Conservation (phyloP, 495 filamentous ascomycete genomes). For the Neurospora sp. region DNA sequence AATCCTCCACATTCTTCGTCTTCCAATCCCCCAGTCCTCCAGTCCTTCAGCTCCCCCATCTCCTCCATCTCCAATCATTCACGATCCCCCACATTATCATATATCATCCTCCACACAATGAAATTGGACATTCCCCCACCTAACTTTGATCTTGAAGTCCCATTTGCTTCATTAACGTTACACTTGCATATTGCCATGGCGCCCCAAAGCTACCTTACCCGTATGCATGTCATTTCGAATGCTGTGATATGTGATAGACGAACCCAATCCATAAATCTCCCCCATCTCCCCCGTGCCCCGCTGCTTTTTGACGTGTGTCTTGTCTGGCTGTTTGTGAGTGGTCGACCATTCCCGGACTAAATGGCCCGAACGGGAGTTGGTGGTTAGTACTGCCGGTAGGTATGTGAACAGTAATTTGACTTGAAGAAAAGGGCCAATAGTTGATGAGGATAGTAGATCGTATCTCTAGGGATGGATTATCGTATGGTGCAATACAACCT, state of each 20-base stretch:
- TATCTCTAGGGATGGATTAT: not conserved
- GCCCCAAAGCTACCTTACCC: not conserved
- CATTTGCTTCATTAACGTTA: not conserved
- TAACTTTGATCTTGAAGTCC: not conserved
- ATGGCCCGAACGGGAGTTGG: not conserved
- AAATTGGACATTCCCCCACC: not conserved
- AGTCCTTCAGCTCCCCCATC: not conserved
- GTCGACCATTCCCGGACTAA: too few relatives aligned
- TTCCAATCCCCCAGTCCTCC: not conserved
- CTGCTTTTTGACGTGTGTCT: not conserved
- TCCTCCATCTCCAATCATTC: not conserved
- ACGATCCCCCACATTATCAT: not conserved
- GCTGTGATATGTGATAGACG: not conserved
- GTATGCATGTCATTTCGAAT: not conserved
- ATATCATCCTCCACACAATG: not conserved
- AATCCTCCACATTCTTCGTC: too few relatives aligned
- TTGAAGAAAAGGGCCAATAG: not conserved
- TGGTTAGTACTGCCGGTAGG: not conserved
- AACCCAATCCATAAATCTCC: not conserved
- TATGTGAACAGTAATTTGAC: not conserved
- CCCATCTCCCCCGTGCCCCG: too few relatives aligned
- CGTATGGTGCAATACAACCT: not conserved
- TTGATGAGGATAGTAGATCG: not conserved
- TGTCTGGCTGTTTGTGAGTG: not conserved
- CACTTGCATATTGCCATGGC: not conserved